These are phyloP conservation scores for Aspergillaceae sp. DNA, from an alignment of 2,329 filamentous ascomycete species.

Conservation along the genomic window DNA sequence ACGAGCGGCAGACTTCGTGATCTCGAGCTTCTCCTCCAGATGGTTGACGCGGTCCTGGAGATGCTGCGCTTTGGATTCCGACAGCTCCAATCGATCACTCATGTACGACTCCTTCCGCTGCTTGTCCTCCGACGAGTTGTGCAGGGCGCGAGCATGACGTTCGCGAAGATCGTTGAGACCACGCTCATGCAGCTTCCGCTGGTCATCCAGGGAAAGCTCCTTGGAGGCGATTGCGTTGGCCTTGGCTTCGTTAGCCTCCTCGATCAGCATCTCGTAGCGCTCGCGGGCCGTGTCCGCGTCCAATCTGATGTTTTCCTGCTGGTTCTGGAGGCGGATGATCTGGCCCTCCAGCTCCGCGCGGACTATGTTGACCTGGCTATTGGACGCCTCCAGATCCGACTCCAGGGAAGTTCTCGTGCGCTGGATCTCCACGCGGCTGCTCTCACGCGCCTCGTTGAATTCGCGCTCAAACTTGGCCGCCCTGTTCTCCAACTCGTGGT, in stretches of 20 bases:
- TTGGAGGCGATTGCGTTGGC: constrained; percentile 47
- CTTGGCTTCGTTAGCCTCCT: constrained; percentile 67
- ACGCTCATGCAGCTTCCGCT: constrained; percentile 59
- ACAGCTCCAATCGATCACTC: constrained; percentile 69
- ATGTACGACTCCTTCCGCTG: constrained; percentile 71
- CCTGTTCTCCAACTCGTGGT: constrained; percentile 62
- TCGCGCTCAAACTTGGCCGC: constrained; percentile 67
- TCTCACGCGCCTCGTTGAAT: constrained; percentile 73
- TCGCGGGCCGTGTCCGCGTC: constrained; percentile 74
- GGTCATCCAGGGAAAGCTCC: constrained; percentile 48
- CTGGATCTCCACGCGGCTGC: constrained; percentile 69
- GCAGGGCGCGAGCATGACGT: constrained; percentile 65
- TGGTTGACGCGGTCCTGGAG: constrained; percentile 76
- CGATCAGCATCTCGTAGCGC: constrained; percentile 72
- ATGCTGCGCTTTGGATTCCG: constrained; percentile 75
- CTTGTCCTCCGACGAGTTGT: constrained; percentile 69
- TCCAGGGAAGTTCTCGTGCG: constrained; percentile 71
- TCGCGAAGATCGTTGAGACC: constrained; percentile 66
- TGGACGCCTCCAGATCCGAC: constrained; percentile 71
- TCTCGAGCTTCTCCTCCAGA: constrained; percentile 82
- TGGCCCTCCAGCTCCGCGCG: constrained; percentile 76
- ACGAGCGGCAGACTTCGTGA: constrained; percentile 77
- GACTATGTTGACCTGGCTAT: constrained; percentile 75
- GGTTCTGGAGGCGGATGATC: constrained; percentile 59
- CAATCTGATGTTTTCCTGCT: constrained; percentile 68